A percentile compares a stretch with the other conserved stretches of the same genome.
Evolutionary conservation across 768 basidiomycete species (phyloP).

Genomic region (Xerocomellus intermedius): DNA sequence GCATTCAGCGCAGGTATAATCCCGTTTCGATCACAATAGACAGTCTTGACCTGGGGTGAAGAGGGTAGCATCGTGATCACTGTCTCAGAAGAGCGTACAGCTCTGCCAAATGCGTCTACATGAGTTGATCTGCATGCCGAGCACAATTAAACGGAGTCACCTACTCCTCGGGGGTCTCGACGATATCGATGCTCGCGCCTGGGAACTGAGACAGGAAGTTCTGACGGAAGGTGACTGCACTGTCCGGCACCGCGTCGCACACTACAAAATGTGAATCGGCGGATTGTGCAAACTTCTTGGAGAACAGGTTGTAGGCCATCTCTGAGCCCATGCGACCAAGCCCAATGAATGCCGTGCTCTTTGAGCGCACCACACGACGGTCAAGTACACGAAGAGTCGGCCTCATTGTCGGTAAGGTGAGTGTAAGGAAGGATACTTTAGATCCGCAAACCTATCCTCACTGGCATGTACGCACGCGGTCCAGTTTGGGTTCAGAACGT

Average conservation of each 20-base stretch:
- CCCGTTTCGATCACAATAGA: slow-evolving; percentile 61
- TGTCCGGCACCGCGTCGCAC: slow-evolving; percentile 70
- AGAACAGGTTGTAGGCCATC: slow-evolving; percentile 85
- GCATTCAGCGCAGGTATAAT: slow-evolving; percentile 62
- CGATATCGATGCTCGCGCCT: slow-evolving; percentile 56
- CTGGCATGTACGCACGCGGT: too few relatives aligned
- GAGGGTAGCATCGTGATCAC: slow-evolving; percentile 93
- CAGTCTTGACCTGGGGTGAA: slow-evolving; percentile 79
- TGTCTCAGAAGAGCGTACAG: slow-evolving; percentile 57
- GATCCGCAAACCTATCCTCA: too few relatives aligned
- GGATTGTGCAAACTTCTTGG: slow-evolving; percentile 58
- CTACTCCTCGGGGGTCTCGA: slow-evolving; percentile 68
- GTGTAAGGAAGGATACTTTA: background rate
- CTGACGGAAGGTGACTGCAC: slow-evolving; percentile 52
- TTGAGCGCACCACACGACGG: slow-evolving; percentile 38
- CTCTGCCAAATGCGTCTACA: slow-evolving; percentile 41
- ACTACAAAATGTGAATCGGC: slow-evolving; percentile 65
- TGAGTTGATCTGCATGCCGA: slow-evolving; percentile 3
- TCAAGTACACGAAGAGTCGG: slow-evolving; percentile 43
- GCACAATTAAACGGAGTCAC: slow-evolving; percentile 28
- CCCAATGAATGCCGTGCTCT: slow-evolving; percentile 76
- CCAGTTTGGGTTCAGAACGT: too few relatives aligned
- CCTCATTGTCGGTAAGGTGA: slow-evolving; percentile 41
- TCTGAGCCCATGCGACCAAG: slow-evolving; percentile 87
- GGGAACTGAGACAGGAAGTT: slow-evolving; percentile 60